Evolutionary conservation across 2,329 filamentous ascomycete genomes (phyloP), one percentile per base, ranked within the genome.

Genomic region (Xylaria hypoxylon): DNA sequence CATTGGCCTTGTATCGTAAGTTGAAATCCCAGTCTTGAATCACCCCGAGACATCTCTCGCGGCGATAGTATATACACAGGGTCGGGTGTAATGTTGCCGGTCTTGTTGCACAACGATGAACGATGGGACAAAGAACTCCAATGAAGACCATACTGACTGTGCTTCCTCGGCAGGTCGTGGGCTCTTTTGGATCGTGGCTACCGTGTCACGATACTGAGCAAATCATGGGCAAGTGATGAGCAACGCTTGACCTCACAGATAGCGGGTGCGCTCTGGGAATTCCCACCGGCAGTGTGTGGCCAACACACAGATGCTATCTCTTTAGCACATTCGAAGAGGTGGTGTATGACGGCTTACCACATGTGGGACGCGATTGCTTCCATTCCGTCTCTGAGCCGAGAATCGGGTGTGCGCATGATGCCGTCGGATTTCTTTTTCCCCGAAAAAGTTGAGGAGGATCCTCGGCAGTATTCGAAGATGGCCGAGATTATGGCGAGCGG

Each of bases 221-320:
- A 79, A 53, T 76, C 80, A 44, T 84, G 81, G 81, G 80, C 78
- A 24, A 77, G 64, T 65, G 70, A 75, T 19, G 70, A 76, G 35
- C 71, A 79, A 35, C 80, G 81, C 11, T 69, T 84, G 38, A 83
- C 81, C 1, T 83, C 82, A 0, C 82, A 84, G 68, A 81, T 83
- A 58, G 81, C 81, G 1, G 82, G 81, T 13, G 81, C 82, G 0
- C 75, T 84, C 1, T 84, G 82, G 82, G 81, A 84, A 66, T 81
- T 76, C 58, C 81, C 82, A 28, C 81, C 82, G 0, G 81, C 80
- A 0, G 80, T 80, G 1, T 84, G 82, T 66, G 82, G 81, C 3
- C 75, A 78, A 35, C 80, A 83, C 59, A 80, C 78, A 1, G 79
- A 80, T 70, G 75, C 75, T 48, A 79, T 80, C 51, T 80, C 78